Evolutionary conservation across 2,329 filamentous ascomycete species (phyloP).

Genomic region (Cordyceps farinosa): DNA sequence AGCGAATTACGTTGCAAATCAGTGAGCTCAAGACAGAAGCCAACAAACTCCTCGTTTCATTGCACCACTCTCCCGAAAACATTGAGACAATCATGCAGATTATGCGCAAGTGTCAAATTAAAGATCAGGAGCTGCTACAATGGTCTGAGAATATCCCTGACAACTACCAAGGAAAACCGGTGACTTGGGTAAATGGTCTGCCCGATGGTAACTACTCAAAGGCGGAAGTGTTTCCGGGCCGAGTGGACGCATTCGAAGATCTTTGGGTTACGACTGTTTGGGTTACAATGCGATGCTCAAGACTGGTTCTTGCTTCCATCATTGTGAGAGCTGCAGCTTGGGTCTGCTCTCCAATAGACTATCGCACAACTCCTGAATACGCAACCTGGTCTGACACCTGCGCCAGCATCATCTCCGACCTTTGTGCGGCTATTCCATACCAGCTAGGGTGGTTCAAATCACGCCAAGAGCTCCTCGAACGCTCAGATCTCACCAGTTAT

Average conservation of each 20-base stretch:
- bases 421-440: conserved; percentile 59
- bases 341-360: conserved; percentile 58
- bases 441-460: conserved; percentile 57
- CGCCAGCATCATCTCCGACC: conserved; percentile 53
- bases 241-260: conserved; percentile 57
- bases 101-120: conserved; percentile 47
- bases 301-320: conserved; percentile 53
- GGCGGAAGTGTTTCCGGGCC: conserved; percentile 57
- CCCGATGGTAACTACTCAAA: conserved; percentile 48
- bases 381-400: conserved; percentile 50
- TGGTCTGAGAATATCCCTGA: conserved; percentile 52
- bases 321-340: conserved; percentile 59
- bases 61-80: conserved; percentile 46
- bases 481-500: conserved; percentile 42
- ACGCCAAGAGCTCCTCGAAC: conserved; percentile 38
- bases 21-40: conserved; percentile 54
- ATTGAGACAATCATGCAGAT: conserved; percentile 49
- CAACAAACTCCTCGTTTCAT: conserved; percentile 45
- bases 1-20: conserved; percentile 51
- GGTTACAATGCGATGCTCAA: conserved; percentile 52
- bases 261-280: conserved; percentile 56
- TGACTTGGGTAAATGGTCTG: conserved; percentile 55
- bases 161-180: conserved; percentile 48
- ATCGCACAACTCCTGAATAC: conserved; percentile 60
- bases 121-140: conserved; percentile 49